Evolutionary conservation across 2,329 filamentous ascomycete species (phyloP), one percentile per base, ranked within the genome.

Genomic region (Annulohypoxylon truncatum): DNA sequence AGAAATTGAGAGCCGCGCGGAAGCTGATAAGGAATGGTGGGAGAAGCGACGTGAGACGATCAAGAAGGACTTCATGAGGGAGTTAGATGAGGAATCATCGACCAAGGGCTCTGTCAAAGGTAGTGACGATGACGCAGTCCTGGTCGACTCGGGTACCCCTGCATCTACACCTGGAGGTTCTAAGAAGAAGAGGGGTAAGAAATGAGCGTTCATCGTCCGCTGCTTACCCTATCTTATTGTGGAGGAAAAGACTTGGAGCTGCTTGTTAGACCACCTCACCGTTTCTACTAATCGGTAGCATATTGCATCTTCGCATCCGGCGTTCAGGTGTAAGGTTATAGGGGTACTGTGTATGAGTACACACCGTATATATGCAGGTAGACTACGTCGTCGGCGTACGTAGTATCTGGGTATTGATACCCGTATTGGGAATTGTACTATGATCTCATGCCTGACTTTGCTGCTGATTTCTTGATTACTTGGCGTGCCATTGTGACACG

Each of bases 11-110:
- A 82, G 84, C 26, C 90, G 92, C 75, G 83, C 89, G 1, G 84
- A 87, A 8, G 83, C 88, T 40, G 96, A 98, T 81, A 92, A 92
- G 81, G 86, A 90, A 75, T 97, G 94, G 93, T 99, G 96, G 96
- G 92, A 93, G 77, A 92, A 92, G 83, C 92, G 91, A 77, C 88
- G 89, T 73, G 85, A 88, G 47, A 85, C 85, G 67, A 94, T 96
- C 71, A 86, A 91, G 78, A 84, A 87, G 56, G 90, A 90, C 12
- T 94, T 96, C 74, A 90, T 96, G 87, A 93, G 92, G 80, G 94
- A 97, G 82, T 83, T 97, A 50, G 91, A 94, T 24, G 87, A 85
- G 68, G 84, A 86, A 74, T 70, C 77, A 67, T 68, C 63, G 55
- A 64, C 73, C 68, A 76, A 77, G 47, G 70, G 72, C 4, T 73